Conservation (phyloP, 1,284 basidiomycete genomes). For the Malassezia cuniculi region DNA sequence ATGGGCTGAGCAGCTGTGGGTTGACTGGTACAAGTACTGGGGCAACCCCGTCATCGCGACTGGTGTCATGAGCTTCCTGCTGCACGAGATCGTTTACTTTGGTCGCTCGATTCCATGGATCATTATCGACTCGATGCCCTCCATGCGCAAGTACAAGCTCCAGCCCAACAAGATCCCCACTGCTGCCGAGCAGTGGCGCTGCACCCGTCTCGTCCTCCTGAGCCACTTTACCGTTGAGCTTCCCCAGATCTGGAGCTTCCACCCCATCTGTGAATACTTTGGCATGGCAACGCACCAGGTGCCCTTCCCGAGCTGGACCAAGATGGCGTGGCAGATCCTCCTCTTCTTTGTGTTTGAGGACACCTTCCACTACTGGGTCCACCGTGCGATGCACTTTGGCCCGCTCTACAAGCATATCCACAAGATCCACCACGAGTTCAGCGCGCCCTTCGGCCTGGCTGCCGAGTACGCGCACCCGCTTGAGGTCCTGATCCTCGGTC, state of each 20-base stretch:
- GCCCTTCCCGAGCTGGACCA: constrained; percentile 58
- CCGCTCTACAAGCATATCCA: constrained; percentile 91
- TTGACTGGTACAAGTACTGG: constrained; percentile 45
- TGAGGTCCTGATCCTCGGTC: constrained; percentile 74
- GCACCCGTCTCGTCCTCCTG: constrained; percentile 83
- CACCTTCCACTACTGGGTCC: constrained; percentile 67
- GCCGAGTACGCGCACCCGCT: constrained; percentile 95
- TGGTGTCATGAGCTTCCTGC: constrained; percentile 77
- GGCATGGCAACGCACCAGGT: constrained; percentile 86
- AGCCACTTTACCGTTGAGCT: constrained; percentile 94
- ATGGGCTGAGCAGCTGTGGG: constrained; percentile 45
- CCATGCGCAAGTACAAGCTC: constrained; percentile 87
- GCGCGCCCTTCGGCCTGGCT: constrained; percentile 88
- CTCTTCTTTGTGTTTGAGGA: constrained; percentile 96
- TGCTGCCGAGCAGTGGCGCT: constrained; percentile 76
- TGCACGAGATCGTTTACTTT: constrained; percentile 97
- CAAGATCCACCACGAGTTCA: constrained; percentile 87
- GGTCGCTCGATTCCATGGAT: constrained; percentile 90
- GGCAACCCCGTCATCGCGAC: constrained; percentile 84
- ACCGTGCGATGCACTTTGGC: constrained; percentile 79
- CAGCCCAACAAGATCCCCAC: constrained; percentile 68
- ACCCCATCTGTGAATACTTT: constrained; percentile 75
- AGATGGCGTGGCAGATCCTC: constrained; percentile 58
- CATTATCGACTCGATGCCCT: constrained; percentile 83
- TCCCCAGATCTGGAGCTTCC: constrained; percentile 92